These are phyloP conservation scores for Kwoniella pini DNA, from an alignment of 768 basidiomycete species.

Conservation along the genomic window DNA sequence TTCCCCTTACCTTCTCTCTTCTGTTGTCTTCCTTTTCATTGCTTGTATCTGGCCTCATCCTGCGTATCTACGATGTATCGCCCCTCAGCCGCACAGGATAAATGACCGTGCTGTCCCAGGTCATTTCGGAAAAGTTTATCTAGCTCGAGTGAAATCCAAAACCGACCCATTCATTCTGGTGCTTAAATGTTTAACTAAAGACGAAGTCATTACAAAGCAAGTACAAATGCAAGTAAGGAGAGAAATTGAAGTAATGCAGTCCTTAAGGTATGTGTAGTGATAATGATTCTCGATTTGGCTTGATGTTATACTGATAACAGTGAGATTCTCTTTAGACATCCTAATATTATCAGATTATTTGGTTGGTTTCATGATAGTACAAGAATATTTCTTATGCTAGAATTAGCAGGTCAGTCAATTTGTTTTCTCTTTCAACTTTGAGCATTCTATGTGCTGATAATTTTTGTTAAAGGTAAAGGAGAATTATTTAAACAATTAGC, in stretches of 20 bases:
- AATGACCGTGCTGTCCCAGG: slow-evolving; percentile 71
- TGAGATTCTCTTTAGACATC: slow-evolving; percentile 63
- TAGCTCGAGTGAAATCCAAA: slow-evolving; percentile 84
- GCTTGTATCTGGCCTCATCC: too few species aligned
- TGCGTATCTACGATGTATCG: too few species aligned
- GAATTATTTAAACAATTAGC: slow-evolving; percentile 94
- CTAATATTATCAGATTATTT: slow-evolving; percentile 87
- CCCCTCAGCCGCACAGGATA: too few species aligned
- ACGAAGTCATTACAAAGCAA: slow-evolving; percentile 81
- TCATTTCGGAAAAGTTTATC: slow-evolving; percentile 97
- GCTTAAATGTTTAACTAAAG: slow-evolving; percentile 94
- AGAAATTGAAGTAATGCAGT: slow-evolving; percentile 81
- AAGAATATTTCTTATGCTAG: slow-evolving; percentile 96
- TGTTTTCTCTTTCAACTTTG: too few species aligned
- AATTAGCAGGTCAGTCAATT: slow-evolving; percentile 89
- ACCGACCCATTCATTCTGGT: slow-evolving; percentile 85
- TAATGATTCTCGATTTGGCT: too few species aligned
- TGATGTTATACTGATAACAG: too few species aligned
- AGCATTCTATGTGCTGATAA: slow-evolving; percentile 19
- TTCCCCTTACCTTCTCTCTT: too few species aligned
- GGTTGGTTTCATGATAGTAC: slow-evolving; percentile 98
- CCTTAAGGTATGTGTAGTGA: slow-evolving; percentile 37
- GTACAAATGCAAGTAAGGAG: slow-evolving; percentile 95
- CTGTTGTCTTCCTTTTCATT: too few species aligned
- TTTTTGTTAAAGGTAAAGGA: too few species aligned